Percentiles rank a stretch among this genome's conserved stretches.
phyloP scores from a whole-genome alignment of 176 grass and related monocot genomes.

The Paspalum notatum region DNA sequence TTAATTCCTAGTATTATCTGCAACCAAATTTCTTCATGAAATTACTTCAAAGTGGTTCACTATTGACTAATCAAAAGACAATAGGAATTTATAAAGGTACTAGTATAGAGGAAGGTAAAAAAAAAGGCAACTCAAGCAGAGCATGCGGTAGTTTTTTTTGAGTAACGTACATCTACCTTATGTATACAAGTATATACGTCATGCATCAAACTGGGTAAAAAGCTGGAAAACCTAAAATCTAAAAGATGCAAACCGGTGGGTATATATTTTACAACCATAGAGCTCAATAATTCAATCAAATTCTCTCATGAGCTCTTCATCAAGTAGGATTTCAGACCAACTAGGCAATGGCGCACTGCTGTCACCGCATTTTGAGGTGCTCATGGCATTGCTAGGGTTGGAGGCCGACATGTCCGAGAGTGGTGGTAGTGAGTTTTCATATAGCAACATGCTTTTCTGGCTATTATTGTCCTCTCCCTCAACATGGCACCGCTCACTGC shows the following conservation, averaged over 20 bases:
- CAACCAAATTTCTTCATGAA: neutral
- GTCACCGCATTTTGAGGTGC: constrained; percentile 43
- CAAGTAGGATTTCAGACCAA: constrained; percentile 70
- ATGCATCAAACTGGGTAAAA: neutral
- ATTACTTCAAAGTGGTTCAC: neutral
- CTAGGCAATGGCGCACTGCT: constrained; percentile 42
- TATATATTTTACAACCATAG: constrained; percentile 21
- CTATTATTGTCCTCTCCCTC: constrained; percentile 37
- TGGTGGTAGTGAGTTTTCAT: constrained; percentile 56
- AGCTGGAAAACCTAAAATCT: constrained; percentile 16
- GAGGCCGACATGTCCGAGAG: constrained; percentile 52
- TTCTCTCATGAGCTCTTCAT: constrained; percentile 58
- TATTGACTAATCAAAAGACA: constrained; percentile 17
- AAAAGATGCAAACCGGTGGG: constrained; percentile 32
- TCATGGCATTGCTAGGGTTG: constrained; percentile 50
- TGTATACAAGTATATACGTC: constrained; percentile 52
- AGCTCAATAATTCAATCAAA: constrained; percentile 38
- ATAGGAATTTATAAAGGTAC: constrained; percentile 19
- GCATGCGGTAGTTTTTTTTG: constrained; percentile 3
- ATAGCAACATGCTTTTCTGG: constrained; percentile 32
- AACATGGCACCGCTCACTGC: neutral
- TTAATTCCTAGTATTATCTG: neutral
- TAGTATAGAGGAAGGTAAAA: neutral
- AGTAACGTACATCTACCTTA: constrained; percentile 39
- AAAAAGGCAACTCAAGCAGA: constrained; percentile 12